Base-by-base conservation (phyloP, 2,329 filamentous ascomycete genomes). In the Claviceps africana region DNA sequence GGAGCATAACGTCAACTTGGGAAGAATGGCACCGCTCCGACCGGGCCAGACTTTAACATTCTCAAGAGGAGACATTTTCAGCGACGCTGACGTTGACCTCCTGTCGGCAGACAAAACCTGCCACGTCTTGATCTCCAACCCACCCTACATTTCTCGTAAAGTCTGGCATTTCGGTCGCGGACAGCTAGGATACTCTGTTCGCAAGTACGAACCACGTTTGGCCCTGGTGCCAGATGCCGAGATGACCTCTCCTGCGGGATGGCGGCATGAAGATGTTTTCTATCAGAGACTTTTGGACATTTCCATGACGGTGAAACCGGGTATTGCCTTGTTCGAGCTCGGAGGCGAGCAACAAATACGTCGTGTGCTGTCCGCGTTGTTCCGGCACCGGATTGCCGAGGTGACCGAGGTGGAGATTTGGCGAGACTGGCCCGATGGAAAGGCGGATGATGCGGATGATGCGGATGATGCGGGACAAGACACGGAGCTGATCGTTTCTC, bases 121-220 rank as follows among this genome's bases (percentile, higher is more conserved):
- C 61, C 82, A 94, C 56, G 69, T 97, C 4, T 67, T 98, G 1
- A 78, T 93, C 37, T 86, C 86, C 1, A 98, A 98, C 61, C 93
- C 93, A 17, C 93, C 93, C 0, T 97, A 97, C 64, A 83, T 97
- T 49, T 94, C 89, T 2, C 70, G 73, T 0, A 58, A 64, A 40
- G 60, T 67, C 10, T 73, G 70, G 70, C 54, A 64, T 37, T 56
- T 65, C 3, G 70, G 68, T 19, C 59, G 59, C 11, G 67, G 66
- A 17, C 66, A 72, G 33, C 57, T 73, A 45, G 78, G 77, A 8
- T 89, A 86, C 60, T 91, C 86, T 13, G 91, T 96, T 31, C 79
- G 88, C 17, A 81, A 81, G 46, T 88, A 81, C 63, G 93, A 98
- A 67, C 93, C 93, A 3, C 78, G 72, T 56, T 68, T 86, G 13